Base-by-base conservation (phyloP, 2,329 filamentous ascomycete species). In the Talaromyces sp. region DNA sequence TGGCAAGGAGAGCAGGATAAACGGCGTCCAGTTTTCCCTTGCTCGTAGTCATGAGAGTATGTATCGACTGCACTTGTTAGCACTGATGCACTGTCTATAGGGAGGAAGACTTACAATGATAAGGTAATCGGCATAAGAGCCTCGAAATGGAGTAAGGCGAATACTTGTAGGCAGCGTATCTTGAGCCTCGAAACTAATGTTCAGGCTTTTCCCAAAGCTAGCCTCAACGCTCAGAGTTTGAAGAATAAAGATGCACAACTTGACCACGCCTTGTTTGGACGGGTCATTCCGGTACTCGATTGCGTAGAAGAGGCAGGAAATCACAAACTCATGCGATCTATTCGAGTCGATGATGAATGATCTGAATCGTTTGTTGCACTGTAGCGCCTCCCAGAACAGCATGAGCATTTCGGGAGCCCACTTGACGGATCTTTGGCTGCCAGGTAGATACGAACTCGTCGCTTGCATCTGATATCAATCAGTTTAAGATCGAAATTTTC, bases 271-370 rank as follows among this genome's bases (percentile, higher is more conserved):
- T 74, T 97, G 93, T 73, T 93, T 96, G 1, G 92, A 87, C 22
- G 89, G 80, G 70, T 98, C 93, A 49, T 87, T 85, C 71, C 92
- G 92, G 74, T 95, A 90, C 72, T 96, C 92, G 54, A 96, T 86
- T 4, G 93, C 92, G 73, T 98, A 97, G 77, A 96, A 99, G 3
- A 98, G 79, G 47, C 96, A 87, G 22, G 98, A 81, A 13, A 98
- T 86, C 57, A 97, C 84, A 75, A 98, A 97, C 73, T 99, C 95
- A 70, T 97, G 91, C 0, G 91, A 91, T 59, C 93, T 84, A 71
- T 95, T 92, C 0, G 95, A 98, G 69, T 99, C 95, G 65, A 98
- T 93, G 70, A 99, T 95, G 75, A 97, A 99, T 1, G 92, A 92
- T 33, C 95, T 85, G 78, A 99, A 99, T 62, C 93, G 85, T 77